Base-by-base conservation (phyloP, 176 grass and related monocot species). In the Carex parvula region DNA sequence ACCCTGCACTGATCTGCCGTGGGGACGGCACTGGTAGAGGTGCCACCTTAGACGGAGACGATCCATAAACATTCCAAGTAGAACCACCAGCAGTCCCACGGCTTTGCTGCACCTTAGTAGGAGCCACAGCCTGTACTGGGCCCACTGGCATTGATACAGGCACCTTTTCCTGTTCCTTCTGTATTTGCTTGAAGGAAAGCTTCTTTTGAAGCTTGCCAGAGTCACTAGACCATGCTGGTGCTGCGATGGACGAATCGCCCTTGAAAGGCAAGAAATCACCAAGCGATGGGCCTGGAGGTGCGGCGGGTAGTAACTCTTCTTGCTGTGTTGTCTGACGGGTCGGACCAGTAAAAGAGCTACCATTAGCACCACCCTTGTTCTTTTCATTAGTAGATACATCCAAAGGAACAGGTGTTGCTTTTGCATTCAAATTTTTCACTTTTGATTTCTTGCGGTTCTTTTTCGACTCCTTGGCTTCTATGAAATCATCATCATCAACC, bases 201-300 rank as follows among this genome's bases (percentile, higher is more conserved):
- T 88, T 85, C 67, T 81, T 99, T 17, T 94, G 90, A 68, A 79
- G 64, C 84, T 94, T 99, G 56, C 79, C 84, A 74, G 96, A 84
- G 70, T 99, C 93, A 50, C 64, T 88, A 50, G 90, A 95, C 97
- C 97, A 99, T 61, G 93, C 97, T 88, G 90, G 93, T 84, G 90
- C 81, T 84, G 90, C 79, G 1, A 81, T 69, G 81, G 88, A 79
- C 37, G 87, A 89, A 84, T 99, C 93, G 57, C 64, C 92, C 90
- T 92, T 99, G 89, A 93, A 99, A 79, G 85, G 85, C 91, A 99
- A 91, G 91, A 96, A 95, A 92, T 96, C 93, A 62, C 93, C 91
- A 62, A 99, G 79, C 24, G 93, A 99, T 79, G 93, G 93, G 64
- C 93, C 97, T 79, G 64, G 72, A 55, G 93, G 83, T 4, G 85